Conservation (phyloP, 192 early-diverging fungal genomes). For the Backusella liffmaniae region DNA sequence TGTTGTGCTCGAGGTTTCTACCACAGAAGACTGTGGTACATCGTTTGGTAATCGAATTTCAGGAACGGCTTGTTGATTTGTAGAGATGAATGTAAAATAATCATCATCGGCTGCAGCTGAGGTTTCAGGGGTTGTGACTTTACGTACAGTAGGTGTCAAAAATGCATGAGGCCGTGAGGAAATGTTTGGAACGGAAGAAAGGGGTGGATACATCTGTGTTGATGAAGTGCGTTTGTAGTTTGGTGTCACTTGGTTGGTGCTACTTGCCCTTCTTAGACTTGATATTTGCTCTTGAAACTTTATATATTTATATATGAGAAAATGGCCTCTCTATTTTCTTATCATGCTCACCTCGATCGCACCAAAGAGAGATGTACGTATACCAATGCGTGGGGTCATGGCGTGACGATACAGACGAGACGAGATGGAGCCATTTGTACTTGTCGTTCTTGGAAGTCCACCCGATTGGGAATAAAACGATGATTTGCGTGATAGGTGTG, state of each 20-base stretch:
- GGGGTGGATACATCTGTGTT: not conserved
- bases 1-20: not conserved
- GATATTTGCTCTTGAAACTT: slow-evolving; percentile 14
- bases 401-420: slow-evolving; percentile 22
- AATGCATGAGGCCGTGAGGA: not conserved
- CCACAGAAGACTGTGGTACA: not conserved
- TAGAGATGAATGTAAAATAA: slow-evolving; percentile 25
- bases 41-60: slow-evolving; percentile 6
- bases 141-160: not conserved
- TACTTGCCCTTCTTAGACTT: slow-evolving; percentile 4
- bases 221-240: not conserved
- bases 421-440: slow-evolving; percentile 26
- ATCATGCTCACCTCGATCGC: slow-evolving; percentile 46
- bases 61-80: slow-evolving; percentile 16
- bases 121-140: slow-evolving; percentile 10
- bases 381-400: slow-evolving; percentile 36
- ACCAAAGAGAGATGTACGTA: slow-evolving; percentile 50
- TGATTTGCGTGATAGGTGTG: not conserved
- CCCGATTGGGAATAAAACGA: slow-evolving; percentile 21
- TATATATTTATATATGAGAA: not conserved
- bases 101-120: slow-evolving; percentile 19
- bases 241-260: not conserved
- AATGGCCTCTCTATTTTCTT: too few species aligned
- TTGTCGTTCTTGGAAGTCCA: slow-evolving; percentile 10
- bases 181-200: not conserved